These are phyloP conservation scores for Colletotrichum caudatum DNA, from an alignment of 2,329 filamentous ascomycete genomes.

Conservation along the genomic window DNA sequence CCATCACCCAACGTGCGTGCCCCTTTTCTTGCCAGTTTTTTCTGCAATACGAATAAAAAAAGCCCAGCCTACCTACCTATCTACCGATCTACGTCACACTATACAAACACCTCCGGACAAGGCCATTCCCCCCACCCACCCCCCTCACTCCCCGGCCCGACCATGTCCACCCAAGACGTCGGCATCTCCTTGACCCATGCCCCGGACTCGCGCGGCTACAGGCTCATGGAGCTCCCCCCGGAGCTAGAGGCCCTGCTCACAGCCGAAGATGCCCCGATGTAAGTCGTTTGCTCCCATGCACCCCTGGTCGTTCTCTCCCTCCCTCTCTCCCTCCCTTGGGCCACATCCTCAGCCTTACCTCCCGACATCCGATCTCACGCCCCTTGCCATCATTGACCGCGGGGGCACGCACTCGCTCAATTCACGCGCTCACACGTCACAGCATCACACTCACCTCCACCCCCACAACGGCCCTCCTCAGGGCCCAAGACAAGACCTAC, in stretches of 20 bases:
- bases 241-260: conserved; percentile 69
- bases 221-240: conserved; percentile 71
- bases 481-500: conserved; percentile 65
- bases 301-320: conserved; percentile 3
- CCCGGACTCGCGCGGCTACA: conserved; percentile 64
- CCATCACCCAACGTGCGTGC: neutral
- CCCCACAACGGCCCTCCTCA: conserved; percentile 63
- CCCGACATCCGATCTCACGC: conserved; percentile 13
- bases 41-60: too few species aligned
- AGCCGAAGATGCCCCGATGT: conserved; percentile 65
- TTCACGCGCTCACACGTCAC: conserved; percentile 6
- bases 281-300: conserved; percentile 44
- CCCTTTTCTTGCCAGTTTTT: neutral
- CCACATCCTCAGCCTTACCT: conserved; percentile 24
- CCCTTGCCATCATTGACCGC: neutral
- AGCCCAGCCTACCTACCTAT: too few species aligned
- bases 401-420: neutral
- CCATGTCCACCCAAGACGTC: conserved; percentile 61
- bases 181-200: conserved; percentile 65
- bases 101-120: neutral
- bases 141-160: neutral
- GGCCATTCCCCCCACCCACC: too few species aligned
- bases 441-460: conserved; percentile 65
- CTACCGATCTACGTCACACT: neutral
- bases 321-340: neutral